Base-by-base conservation (phyloP, 2,329 filamentous ascomycete genomes). In the Leptographium procerum region DNA sequence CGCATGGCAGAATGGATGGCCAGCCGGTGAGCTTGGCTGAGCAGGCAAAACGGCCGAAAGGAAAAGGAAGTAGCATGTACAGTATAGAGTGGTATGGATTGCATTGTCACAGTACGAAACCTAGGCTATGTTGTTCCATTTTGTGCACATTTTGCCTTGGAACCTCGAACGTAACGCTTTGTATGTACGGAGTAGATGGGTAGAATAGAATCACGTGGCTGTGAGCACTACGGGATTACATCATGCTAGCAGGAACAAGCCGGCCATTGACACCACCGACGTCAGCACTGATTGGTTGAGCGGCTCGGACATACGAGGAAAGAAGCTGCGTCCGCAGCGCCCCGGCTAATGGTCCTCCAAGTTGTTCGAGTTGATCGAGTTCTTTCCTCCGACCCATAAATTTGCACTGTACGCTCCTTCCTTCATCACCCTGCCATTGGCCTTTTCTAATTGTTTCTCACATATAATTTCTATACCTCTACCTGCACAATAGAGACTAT, bases 401-500 rank as follows among this genome's bases (percentile, higher is more conserved):
- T 26, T 22, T 22, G 9, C 24, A 24, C 22, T 26, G 40, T 19
- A 19, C 19, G 40, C 40, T 43, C 40, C 45, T 50, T 57, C 53
- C 16, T 33, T 47, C 26, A 31, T n/a, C 50, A 43, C 40, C 16
- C 22, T 34, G 26, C 31, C 50, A 29, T 34, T 52, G 26, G 19
- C 50, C 14, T 52, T 33, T 34, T 19, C 9, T 6, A 16, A n/a
- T 51, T 47, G 47, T 16, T 28, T 22, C 24, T 24, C 7, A n/a
- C n/a, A 10, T 48, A 8, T 16, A 7, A 43, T 22, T 43, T 43
- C 4, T 33, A 52, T 31, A 16, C 28, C 9, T 19, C 7, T 36
- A 45, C 11, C 52, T 45, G 9, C 22, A 11, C n/a, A 55, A 36
- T 26, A 40, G 33, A 58, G 57, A 14, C 64, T 64, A 87, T 89